These are phyloP conservation scores for Vigna mungo DNA, from an alignment of 306 rosid genomes.

Conservation along the genomic window DNA sequence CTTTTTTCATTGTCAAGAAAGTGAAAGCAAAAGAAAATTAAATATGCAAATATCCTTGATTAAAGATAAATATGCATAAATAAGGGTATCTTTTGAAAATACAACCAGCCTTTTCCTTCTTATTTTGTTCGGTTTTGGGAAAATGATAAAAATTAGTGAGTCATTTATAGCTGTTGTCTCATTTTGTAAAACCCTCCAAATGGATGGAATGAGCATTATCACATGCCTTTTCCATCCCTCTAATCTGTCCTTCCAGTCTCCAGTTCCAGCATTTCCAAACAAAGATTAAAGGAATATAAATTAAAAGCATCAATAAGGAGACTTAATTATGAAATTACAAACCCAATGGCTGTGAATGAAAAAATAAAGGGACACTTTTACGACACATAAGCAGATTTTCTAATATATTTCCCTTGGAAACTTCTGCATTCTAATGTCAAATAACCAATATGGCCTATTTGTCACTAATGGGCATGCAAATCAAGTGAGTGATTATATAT, in stretches of 20 bases:
- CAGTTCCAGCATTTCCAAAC: not conserved
- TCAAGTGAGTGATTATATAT: slow-evolving; percentile 5
- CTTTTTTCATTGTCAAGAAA: not conserved
- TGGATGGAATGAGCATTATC: not conserved
- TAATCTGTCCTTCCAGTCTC: not conserved
- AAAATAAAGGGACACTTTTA: not conserved
- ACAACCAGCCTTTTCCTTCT: not conserved
- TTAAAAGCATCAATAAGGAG: slow-evolving; percentile 24
- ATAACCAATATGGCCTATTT: slow-evolving; percentile 6
- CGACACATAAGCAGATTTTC: not conserved
- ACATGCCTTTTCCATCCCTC: not conserved
- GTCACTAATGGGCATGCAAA: slow-evolving; percentile 2
- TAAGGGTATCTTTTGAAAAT: too few relatives aligned
- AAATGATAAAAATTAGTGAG: not conserved
- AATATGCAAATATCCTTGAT: not conserved
- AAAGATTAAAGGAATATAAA: not conserved
- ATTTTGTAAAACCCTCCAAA: not conserved
- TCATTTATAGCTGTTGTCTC: too few relatives aligned
- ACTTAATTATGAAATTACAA: slow-evolving; percentile 4
- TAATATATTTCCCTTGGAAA: not conserved
- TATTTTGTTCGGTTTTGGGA: not conserved
- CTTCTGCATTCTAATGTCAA: slow-evolving; percentile 1
- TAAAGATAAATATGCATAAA: not conserved
- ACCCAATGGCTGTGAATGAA: slow-evolving; percentile 7
- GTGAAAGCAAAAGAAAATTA: not conserved